These are phyloP conservation scores for Nepenthes mirabilis DNA, from an alignment of 148 eudicot genomes.

Conservation along the genomic window DNA sequence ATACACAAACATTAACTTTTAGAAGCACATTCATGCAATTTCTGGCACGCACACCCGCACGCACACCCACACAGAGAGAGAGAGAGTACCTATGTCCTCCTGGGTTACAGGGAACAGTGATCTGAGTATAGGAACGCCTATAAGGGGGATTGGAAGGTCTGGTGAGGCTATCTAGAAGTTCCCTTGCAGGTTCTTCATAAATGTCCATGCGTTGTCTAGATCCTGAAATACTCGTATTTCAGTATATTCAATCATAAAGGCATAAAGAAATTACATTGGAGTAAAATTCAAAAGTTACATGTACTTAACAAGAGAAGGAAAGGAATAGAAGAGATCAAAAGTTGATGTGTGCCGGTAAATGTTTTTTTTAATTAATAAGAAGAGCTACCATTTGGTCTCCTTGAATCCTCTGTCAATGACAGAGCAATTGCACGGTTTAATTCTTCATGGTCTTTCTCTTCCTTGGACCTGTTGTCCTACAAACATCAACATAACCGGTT, in stretches of 20 bases:
- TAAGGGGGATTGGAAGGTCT: constrained; percentile 50
- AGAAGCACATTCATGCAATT: background rate
- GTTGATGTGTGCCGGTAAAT: too few species aligned
- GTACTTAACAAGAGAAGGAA: background rate
- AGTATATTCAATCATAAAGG: background rate
- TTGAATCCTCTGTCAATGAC: constrained; percentile 59
- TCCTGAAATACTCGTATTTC: constrained; percentile 24
- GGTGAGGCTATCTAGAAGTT: constrained; percentile 28
- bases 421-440: constrained; percentile 66
- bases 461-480: constrained; percentile 59
- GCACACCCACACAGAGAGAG: background rate
- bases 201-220: constrained; percentile 29
- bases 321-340: background rate
- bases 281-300: background rate
- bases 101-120: constrained; percentile 38
- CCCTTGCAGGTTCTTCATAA: constrained; percentile 39
- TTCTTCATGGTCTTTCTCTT: constrained; percentile 57
- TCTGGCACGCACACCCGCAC: background rate
- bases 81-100: constrained; percentile 37
- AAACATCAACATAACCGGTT: too few species aligned
- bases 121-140: constrained; percentile 16
- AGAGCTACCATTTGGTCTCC: constrained; percentile 51
- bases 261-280: background rate
- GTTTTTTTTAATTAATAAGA: background rate
- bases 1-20: background rate